Percentiles rank a stretch among this genome's conserved stretches.
Evolutionary conservation across 1,284 basidiomycete genomes (phyloP).

Genomic region (Boletus calvinii): DNA sequence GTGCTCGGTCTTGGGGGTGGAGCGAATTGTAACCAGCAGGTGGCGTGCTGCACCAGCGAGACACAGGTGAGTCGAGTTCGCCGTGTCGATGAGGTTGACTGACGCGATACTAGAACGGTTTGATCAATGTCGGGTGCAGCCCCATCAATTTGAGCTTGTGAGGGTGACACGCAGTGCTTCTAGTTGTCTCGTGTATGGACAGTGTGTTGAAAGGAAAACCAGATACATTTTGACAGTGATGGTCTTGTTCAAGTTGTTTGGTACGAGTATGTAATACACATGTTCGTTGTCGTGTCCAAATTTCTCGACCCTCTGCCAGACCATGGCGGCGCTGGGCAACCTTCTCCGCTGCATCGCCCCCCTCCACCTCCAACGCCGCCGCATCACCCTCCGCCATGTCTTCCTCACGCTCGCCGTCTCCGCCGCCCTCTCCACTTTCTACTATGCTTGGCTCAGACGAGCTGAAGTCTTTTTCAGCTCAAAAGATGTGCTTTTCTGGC

Average conservation of each 20-base stretch:
- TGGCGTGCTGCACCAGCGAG: conserved; percentile 16
- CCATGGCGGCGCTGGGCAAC: conserved; percentile 7
- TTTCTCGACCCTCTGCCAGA: neutral
- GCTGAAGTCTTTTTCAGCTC: conserved; percentile 5
- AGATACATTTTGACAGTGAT: too few relatives aligned
- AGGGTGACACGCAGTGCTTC: neutral
- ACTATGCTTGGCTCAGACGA: conserved; percentile 17
- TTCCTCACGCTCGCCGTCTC: conserved; percentile 25
- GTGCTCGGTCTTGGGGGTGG: conserved; percentile 14
- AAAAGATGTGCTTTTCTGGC: conserved; percentile 19
- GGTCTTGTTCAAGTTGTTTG: neutral
- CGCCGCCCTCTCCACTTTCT: conserved; percentile 22
- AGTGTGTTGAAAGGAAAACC: too few relatives aligned
- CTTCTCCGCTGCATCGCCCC: conserved; percentile 4
- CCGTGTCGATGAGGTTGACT: neutral
- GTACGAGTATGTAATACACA: neutral
- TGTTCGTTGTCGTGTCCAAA: neutral
- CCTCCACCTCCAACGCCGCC: conserved; percentile 17
- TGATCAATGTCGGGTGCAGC: conserved; percentile 17
- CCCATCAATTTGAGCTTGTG: conserved; percentile 7
- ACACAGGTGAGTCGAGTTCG: conserved; percentile 6
- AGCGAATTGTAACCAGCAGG: conserved; percentile 8
- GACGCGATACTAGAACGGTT: conserved; percentile 2
- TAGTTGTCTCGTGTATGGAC: too few relatives aligned
- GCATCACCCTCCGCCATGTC: conserved; percentile 33